These are phyloP conservation scores for Neofusicoccum kwambonambiense DNA, from an alignment of 2,329 filamentous ascomycete species.

Conservation along the genomic window DNA sequence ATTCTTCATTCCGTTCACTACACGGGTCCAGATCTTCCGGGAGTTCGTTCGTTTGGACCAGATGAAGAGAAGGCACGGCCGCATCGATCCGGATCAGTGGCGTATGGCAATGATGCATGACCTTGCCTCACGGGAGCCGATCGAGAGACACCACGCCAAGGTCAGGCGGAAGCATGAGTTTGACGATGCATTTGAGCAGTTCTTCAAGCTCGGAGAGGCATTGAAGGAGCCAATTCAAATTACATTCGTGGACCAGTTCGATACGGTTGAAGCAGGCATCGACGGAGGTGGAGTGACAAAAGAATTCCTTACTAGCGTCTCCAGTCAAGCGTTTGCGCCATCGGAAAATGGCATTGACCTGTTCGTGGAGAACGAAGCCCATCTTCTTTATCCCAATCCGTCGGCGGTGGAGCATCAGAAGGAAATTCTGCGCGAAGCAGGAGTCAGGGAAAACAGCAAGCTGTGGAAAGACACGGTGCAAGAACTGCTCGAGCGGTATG, in stretches of 20 bases:
- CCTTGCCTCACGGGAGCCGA: constrained; percentile 34
- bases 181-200: constrained; percentile 79
- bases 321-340: constrained; percentile 75
- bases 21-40: constrained; percentile 86
- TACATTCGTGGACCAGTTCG: constrained; percentile 90
- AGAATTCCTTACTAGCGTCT: constrained; percentile 89
- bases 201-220: constrained; percentile 76
- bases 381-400: constrained; percentile 86
- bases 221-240: constrained; percentile 96
- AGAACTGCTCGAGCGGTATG: constrained; percentile 70
- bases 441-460: constrained; percentile 53
- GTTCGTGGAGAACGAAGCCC: constrained; percentile 82
- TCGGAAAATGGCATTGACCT: constrained; percentile 54
- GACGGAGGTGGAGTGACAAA: constrained; percentile 97
- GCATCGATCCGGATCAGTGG: constrained; percentile 73
- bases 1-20: constrained; percentile 91
- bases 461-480: constrained; percentile 59
- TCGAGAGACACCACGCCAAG: constrained; percentile 64
- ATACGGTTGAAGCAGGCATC: constrained; percentile 83
- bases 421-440: constrained; percentile 54
- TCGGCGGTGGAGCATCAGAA: constrained; percentile 68
- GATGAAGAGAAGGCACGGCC: constrained; percentile 64
- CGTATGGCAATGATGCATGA: constrained; percentile 53
- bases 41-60: constrained; percentile 89
- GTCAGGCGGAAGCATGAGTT: constrained; percentile 80